Percentiles rank a stretch among this genome's conserved stretches.
phyloP scores from a whole-genome alignment of 441 rosid species.

The Euphorbia schlechtendalii region DNA sequence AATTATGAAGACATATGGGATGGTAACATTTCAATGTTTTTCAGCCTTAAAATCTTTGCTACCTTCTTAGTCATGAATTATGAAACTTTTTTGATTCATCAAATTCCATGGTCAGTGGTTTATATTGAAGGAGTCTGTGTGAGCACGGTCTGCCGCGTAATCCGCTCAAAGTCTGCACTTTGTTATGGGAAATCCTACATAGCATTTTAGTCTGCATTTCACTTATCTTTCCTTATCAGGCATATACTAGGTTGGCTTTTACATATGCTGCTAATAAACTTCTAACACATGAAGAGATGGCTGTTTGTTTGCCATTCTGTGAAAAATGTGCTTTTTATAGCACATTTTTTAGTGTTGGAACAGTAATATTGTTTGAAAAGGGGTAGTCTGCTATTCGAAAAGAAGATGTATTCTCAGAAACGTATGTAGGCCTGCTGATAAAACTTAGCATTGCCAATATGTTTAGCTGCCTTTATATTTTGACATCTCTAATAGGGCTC shows the following conservation, averaged over 20 bases:
- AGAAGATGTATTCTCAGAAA: neutral
- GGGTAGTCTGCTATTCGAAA: no score
- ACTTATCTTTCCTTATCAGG: neutral
- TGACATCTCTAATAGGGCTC: neutral
- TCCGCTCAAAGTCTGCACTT: no score
- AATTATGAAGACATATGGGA: conserved; percentile 34
- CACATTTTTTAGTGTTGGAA: no score
- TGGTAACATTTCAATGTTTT: conserved; percentile 34
- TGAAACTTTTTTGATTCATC: conserved; percentile 5
- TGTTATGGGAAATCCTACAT: neutral
- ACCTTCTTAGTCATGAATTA: neutral
- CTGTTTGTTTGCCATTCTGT: neutral
- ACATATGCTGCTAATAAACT: neutral
- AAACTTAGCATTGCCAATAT: conserved; percentile 1
- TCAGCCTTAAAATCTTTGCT: conserved; percentile 3
- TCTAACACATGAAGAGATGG: neutral
- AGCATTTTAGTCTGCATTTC: neutral
- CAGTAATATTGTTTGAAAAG: no score
- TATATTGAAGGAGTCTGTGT: neutral
- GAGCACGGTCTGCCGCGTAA: no score
- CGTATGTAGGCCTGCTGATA: neutral
- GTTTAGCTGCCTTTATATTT: conserved; percentile 3
- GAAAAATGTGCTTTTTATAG: neutral
- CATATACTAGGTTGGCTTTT: neutral
- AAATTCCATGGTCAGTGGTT: neutral